Evolutionary conservation across 2,329 filamentous ascomycete species (phyloP).

Genomic region (Ceratocystis albifundus): DNA sequence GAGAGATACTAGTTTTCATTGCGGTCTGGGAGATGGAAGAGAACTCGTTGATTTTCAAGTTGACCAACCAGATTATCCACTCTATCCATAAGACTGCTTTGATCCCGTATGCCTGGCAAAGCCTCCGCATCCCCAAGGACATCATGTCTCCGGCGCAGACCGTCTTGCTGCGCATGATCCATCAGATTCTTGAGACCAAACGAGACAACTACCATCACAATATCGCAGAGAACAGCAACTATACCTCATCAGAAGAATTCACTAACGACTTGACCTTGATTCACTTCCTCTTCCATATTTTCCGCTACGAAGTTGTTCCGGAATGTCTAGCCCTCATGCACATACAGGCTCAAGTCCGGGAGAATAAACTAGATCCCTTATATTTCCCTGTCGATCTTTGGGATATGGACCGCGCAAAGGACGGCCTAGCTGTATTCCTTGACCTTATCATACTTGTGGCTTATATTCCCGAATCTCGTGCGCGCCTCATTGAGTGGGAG

Average conservation of each 20-base stretch:
- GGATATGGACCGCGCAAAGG: constrained; percentile 96
- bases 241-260: constrained; percentile 21
- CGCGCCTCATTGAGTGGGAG: constrained; percentile 83
- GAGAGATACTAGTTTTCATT: constrained; percentile 89
- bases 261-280: constrained; percentile 34
- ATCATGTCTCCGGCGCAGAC: constrained; percentile 94
- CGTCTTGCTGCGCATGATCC: constrained; percentile 74
- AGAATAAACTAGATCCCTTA: constrained; percentile 60
- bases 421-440: constrained; percentile 85
- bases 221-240: constrained; percentile 17
- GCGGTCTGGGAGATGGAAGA: constrained; percentile 94
- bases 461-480: constrained; percentile 71
- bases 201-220: constrained; percentile 15
- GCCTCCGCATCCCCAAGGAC: constrained; percentile 83
- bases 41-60: constrained; percentile 87
- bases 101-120: constrained; percentile 84
- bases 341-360: constrained; percentile 78
- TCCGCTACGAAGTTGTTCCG: constrained; percentile 82
- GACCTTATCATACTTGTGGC: constrained; percentile 87
- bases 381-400: constrained; percentile 91
- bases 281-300: constrained; percentile 85
- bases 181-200: constrained; percentile 21
- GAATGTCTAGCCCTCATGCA: constrained; percentile 93
- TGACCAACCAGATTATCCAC: constrained; percentile 91
- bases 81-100: constrained; percentile 81